Base-by-base conservation (phyloP, 1,284 basidiomycete species). In the Puccinia brachypodii region DNA sequence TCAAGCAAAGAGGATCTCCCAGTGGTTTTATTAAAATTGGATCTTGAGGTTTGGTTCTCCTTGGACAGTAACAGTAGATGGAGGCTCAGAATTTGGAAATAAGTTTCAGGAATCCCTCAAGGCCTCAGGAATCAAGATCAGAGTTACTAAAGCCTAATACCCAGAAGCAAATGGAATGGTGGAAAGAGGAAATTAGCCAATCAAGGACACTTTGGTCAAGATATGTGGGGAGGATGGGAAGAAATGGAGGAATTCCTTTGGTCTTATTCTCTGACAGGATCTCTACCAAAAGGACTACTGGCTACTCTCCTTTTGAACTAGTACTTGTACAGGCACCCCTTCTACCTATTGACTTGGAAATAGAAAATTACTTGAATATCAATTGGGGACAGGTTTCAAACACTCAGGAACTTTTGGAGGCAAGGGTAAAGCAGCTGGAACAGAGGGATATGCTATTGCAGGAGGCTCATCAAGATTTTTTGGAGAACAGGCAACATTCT, bases 41-140 rank as follows among this genome's bases (percentile, higher is more conserved):
- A 47, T 71, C 19, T 73, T 53, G 16, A 53, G 71, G 19, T 73
- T 53, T 40, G 53, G 71, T 9, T 25, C 31, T 9, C 19, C 28
- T 3, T 28, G 56, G 22, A 6, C 31, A 40, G 71, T 73, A 2
- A 50, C 71, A 9, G 44, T 73, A 36, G 53, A 73, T 31, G 25
- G 25, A 7, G 71, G 71, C 14, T n/a, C 71, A 22, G 71, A 73
- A 73, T 73, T 73, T 28, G 36, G 33, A 31, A 33, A 58, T 64
- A 25, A n/a, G 28, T 64, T 64, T 33, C 25, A 11, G 9, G 25
- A 11, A 64, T 11, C 31, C 9, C 13, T 64, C 9, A 64, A 25
- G 9, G 13, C 9, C 9, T 9, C 28, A 13, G 47, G 71, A 53
- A 38, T n/a, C 16, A 40, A 40, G 28, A 38, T 42, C 38, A 28